Evolutionary conservation across 2,329 filamentous ascomycete species (phyloP).

Genomic region (Zasmidium citrigriseum): DNA sequence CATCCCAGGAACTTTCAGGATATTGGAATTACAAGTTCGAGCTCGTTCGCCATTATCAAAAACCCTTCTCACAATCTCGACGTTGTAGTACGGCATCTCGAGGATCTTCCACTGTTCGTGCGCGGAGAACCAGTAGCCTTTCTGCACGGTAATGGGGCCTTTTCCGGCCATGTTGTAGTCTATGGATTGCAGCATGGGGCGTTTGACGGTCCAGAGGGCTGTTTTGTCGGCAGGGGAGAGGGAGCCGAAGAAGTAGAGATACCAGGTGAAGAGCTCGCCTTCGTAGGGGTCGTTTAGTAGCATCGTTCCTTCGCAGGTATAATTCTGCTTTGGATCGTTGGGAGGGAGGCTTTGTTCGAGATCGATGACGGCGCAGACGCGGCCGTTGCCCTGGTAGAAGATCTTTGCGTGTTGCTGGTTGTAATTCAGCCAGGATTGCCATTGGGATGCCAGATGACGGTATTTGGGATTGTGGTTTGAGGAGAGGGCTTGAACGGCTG

Average conservation of each 20-base stretch:
- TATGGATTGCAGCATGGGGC: conserved; percentile 39
- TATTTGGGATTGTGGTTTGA: conserved; percentile 26
- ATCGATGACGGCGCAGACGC: conserved; percentile 43
- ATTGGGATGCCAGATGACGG: conserved; percentile 36
- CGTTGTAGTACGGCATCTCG: conserved; percentile 46
- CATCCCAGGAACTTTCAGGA: conserved; percentile 41
- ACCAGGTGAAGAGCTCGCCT: conserved; percentile 46
- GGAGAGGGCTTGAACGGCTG: conserved; percentile 41
- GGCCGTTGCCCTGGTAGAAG: conserved; percentile 42
- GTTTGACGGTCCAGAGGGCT: conserved; percentile 42
- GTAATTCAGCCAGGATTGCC: conserved; percentile 46
- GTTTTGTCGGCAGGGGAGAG: conserved; percentile 38
- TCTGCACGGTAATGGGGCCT: conserved; percentile 46
- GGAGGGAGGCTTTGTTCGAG: conserved; percentile 40
- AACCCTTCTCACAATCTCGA: conserved; percentile 43
- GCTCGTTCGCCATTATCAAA: conserved; percentile 45
- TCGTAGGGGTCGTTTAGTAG: conserved; percentile 47
- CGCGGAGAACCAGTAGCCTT: conserved; percentile 46
- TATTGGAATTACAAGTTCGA: conserved; percentile 45
- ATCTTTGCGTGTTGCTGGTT: conserved; percentile 40
- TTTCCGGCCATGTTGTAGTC: conserved; percentile 41
- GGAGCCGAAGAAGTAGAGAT: conserved; percentile 42
- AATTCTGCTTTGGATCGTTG: conserved; percentile 31
- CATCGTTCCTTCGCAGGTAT: conserved; percentile 39
- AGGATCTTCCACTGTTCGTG: conserved; percentile 48